Evolutionary conservation across 129 eudicot species (phyloP).

Genomic region (Dittrichia graveolens): DNA sequence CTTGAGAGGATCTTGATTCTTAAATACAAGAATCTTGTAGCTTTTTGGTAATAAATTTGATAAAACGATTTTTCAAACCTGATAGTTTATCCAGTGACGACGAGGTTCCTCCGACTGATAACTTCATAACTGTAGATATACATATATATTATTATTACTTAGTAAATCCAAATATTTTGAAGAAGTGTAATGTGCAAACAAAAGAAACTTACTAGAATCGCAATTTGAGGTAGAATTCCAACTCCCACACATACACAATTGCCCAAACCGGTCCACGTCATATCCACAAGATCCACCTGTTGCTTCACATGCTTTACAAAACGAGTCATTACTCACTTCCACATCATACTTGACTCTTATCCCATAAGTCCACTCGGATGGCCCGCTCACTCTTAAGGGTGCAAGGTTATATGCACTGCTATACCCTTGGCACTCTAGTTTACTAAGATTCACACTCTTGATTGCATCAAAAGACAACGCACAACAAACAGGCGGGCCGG

Average conservation of each 20-base stretch:
- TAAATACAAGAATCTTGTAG: not conserved
- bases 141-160: not conserved
- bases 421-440: constrained; percentile 81
- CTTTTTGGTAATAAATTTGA: not conserved
- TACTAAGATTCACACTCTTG: constrained; percentile 75
- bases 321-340: constrained; percentile 54
- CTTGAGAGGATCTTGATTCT: not conserved
- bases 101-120: constrained; percentile 29
- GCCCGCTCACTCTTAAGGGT: constrained; percentile 69
- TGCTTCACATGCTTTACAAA: constrained; percentile 83
- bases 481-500: constrained; percentile 91
- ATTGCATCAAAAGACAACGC: constrained; percentile 64
- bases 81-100: not conserved
- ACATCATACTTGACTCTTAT: constrained; percentile 83
- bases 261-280: constrained; percentile 46
- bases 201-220: constrained; percentile 56
- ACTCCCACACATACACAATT: constrained; percentile 79
- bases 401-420: constrained; percentile 93
- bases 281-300: constrained; percentile 92
- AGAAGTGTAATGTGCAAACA: not conserved
- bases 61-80: constrained; percentile 11
- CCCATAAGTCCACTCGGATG: constrained; percentile 82
- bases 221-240: constrained; percentile 97
- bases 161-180: not conserved
- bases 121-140: constrained; percentile 36